Evolutionary conservation across 1,284 basidiomycete species (phyloP).

Genomic region (Leccinum angustisporum): DNA sequence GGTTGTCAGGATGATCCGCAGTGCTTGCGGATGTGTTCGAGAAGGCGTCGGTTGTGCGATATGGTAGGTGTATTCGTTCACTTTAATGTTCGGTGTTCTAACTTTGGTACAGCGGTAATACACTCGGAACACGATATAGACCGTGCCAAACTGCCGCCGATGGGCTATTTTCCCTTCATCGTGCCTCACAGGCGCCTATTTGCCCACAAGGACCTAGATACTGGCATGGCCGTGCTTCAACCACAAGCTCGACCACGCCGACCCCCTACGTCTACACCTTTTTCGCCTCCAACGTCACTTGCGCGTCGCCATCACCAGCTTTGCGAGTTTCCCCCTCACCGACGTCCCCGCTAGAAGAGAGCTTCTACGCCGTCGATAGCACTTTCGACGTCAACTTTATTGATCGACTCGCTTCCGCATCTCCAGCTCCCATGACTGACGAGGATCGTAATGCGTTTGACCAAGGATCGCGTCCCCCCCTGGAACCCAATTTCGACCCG

Average conservation of each 20-base stretch:
- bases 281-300: conserved; percentile 44
- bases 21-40: conserved; percentile 59
- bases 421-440: conserved; percentile 36
- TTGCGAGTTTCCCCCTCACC: conserved; percentile 11
- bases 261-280: conserved; percentile 46
- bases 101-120: conserved; percentile 49
- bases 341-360: conserved; percentile 21
- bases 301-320: conserved; percentile 29
- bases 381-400: conserved; percentile 26
- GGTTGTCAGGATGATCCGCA: conserved; percentile 49
- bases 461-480: conserved; percentile 18
- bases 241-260: conserved; percentile 19
- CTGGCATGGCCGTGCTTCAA: conserved; percentile 37
- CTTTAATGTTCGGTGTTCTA: conserved; percentile 8
- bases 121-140: conserved; percentile 58
- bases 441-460: conserved; percentile 27
- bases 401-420: conserved; percentile 36
- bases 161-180: conserved; percentile 40
- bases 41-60: conserved; percentile 64
- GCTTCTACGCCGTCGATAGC: conserved; percentile 22
- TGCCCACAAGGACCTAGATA: conserved; percentile 47
- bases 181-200: conserved; percentile 29
- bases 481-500: conserved; percentile 29
- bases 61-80: conserved; percentile 44
- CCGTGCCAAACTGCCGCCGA: conserved; percentile 59